A percentile compares a stretch with the other conserved stretches of the same genome.
Evolutionary conservation across 148 eudicot genomes (phyloP).

Genomic region (Amaranthus hypochondriacus): DNA sequence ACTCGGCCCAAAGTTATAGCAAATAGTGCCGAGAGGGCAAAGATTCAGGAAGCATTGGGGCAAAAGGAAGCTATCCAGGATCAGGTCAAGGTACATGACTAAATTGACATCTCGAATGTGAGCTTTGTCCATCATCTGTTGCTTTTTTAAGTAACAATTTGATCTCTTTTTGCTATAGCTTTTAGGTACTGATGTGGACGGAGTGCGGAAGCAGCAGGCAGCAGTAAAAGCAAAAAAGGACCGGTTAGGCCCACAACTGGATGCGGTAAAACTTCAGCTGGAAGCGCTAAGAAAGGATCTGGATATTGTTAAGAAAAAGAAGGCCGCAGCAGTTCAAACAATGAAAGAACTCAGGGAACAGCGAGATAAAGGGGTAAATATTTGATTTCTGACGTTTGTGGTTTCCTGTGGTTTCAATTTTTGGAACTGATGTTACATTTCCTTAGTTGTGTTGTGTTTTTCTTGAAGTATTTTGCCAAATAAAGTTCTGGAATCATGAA

Average conservation of each 20-base stretch:
- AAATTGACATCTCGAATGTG: not conserved
- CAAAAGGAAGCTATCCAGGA: conserved; percentile 63
- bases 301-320: conserved; percentile 30
- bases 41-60: conserved; percentile 72
- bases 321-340: conserved; percentile 28
- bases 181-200: conserved; percentile 68
- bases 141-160: conserved; percentile 2
- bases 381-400: not conserved
- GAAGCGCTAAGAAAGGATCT: conserved; percentile 38
- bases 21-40: conserved; percentile 59
- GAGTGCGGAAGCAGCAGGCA: conserved; percentile 64
- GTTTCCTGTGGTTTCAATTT: not conserved
- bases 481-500: not conserved
- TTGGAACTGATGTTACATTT: not conserved
- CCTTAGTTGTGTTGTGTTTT: not conserved
- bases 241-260: conserved; percentile 40
- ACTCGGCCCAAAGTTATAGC: conserved; percentile 72
- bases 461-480: not conserved
- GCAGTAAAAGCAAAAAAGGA: conserved; percentile 39
- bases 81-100: conserved; percentile 69
- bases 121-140: not conserved
- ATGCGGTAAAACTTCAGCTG: conserved; percentile 37
- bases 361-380: conserved; percentile 50
- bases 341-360: conserved; percentile 38
- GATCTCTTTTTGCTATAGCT: conserved; percentile 33